phyloP scores from a whole-genome alignment of 306 rosid genomes.

The Clitoria ternatea region DNA sequence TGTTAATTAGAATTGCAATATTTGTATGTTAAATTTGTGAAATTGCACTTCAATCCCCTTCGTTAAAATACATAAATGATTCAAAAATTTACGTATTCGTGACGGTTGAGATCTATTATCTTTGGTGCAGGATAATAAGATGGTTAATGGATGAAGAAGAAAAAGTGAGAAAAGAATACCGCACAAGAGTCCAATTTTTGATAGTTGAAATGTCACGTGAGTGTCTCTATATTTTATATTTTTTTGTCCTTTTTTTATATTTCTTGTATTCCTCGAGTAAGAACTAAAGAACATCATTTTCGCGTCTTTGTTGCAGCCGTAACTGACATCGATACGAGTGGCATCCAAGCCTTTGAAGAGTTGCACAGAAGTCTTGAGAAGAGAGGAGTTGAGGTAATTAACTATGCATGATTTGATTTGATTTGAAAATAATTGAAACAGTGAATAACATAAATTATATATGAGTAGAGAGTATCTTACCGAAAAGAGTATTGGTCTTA shows the following conservation, averaged over 20 bases:
- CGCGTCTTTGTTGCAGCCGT: slow-evolving; percentile 53
- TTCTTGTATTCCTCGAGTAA: background rate
- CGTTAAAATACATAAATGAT: background rate
- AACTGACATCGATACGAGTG: slow-evolving; percentile 91
- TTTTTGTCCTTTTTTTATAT: background rate
- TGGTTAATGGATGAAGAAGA: slow-evolving; percentile 85
- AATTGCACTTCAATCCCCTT: background rate
- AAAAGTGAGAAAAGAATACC: slow-evolving; percentile 38
- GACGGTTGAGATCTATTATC: slow-evolving; percentile 14
- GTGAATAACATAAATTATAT: too few species aligned
- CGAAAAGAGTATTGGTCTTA: slow-evolving; percentile 24
- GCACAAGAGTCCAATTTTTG: slow-evolving; percentile 60
- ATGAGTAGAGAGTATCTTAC: slow-evolving; percentile 37
- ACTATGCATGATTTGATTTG: background rate
- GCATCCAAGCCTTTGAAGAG: slow-evolving; percentile 93
- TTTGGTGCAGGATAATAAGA: slow-evolving; percentile 82
- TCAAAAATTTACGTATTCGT: background rate
- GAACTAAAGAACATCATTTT: slow-evolving; percentile 5
- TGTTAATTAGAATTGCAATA: background rate
- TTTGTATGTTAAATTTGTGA: background rate
- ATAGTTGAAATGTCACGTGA: slow-evolving; percentile 94
- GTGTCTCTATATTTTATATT: too few species aligned
- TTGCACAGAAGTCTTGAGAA: slow-evolving; percentile 65
- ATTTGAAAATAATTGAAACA: background rate
- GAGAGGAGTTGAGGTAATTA: slow-evolving; percentile 67